Evolutionary conservation across 2,329 filamentous ascomycete genomes (phyloP).

Genomic region (Chrysosporium keratinophilum): DNA sequence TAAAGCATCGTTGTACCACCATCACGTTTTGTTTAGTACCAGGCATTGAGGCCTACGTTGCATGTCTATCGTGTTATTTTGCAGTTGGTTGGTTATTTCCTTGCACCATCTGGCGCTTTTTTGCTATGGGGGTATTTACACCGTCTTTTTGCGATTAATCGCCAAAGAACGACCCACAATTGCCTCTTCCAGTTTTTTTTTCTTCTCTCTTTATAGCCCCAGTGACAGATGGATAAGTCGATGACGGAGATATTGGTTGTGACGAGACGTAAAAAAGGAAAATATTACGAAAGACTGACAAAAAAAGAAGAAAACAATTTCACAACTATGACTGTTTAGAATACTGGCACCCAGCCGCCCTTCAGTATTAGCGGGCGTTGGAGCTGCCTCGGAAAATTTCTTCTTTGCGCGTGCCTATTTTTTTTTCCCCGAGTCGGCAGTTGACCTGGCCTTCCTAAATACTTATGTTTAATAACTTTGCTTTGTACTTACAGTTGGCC

Average conservation of each 20-base stretch:
- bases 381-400: constrained; percentile 12
- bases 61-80: constrained; percentile 4
- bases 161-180: constrained; percentile 13
- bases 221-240: constrained; percentile 2
- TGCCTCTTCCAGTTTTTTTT: constrained; percentile 1
- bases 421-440: background rate
- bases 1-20: constrained; percentile 32
- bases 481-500: constrained; percentile 5
- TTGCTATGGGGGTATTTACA: constrained; percentile 8
- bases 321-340: constrained; percentile 17
- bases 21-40: constrained; percentile 19
- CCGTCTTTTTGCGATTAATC: background rate
- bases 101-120: constrained; percentile 11
- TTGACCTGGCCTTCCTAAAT: background rate
- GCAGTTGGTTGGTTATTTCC: constrained; percentile 13
- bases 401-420: background rate
- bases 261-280: constrained; percentile 5
- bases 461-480: background rate
- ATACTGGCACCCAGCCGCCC: constrained; percentile 18
- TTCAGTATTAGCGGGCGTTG: constrained; percentile 21
- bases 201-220: background rate
- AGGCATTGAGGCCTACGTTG: constrained; percentile 4
- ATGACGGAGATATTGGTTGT: constrained; percentile 2
- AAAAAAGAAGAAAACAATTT: constrained; percentile 20
- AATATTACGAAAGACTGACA: constrained; percentile 9